Conservation (phyloP, 768 basidiomycete genomes). For the Galerina sulciceps region DNA sequence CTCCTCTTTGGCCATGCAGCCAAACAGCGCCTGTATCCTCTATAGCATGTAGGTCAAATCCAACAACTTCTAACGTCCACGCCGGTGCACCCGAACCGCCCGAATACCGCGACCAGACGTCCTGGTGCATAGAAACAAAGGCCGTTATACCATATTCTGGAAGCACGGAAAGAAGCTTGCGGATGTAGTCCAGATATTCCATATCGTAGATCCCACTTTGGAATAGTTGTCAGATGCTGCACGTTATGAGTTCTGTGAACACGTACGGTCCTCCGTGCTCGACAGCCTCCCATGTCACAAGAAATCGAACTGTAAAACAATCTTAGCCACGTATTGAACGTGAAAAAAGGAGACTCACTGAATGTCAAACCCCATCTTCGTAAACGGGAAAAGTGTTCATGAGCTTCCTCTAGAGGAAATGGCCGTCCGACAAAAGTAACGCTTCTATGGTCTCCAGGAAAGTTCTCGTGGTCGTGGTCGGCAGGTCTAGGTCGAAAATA, state of each 20-base stretch:
- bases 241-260: neutral
- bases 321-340: neutral
- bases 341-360: constrained; percentile 49
- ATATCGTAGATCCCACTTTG: constrained; percentile 81
- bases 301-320: constrained; percentile 75
- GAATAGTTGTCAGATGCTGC: neutral
- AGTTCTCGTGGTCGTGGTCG: constrained; percentile 68
- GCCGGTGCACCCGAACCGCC: constrained; percentile 97
- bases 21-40: constrained; percentile 89
- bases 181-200: constrained; percentile 83
- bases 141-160: constrained; percentile 75
- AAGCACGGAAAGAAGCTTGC: constrained; percentile 65
- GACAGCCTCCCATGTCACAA: constrained; percentile 96
- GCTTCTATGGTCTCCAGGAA: constrained; percentile 63
- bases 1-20: constrained; percentile 77
- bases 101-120: constrained; percentile 94
- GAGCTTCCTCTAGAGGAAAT: constrained; percentile 89
- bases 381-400: constrained; percentile 78
- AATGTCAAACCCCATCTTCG: constrained; percentile 89
- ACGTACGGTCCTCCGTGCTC: constrained; percentile 93
- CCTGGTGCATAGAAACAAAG: constrained; percentile 87
- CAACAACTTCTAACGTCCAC: constrained; percentile 89
- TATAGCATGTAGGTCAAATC: constrained; percentile 81
- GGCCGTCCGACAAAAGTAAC: constrained; percentile 91
- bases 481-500: constrained; percentile 51